Base-by-base conservation (phyloP, 768 basidiomycete species). In the Suillus tomentosus region DNA sequence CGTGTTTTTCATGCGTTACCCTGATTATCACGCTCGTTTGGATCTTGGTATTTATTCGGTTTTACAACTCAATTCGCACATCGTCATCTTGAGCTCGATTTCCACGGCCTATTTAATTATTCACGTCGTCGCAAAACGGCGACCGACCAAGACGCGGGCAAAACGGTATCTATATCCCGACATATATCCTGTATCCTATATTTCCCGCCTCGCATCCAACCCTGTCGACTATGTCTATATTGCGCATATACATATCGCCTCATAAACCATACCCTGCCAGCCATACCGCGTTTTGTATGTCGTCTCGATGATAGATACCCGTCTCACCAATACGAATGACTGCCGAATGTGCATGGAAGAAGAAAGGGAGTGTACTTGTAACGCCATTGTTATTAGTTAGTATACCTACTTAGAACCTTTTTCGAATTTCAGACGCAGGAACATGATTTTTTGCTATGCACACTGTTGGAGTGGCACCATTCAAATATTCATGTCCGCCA, bases 241-340 rank as follows among this genome's bases (percentile, higher is more conserved):
- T 74, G 68, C 68, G 58, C 68, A 73, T 74, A 69, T 64, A 67
- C 75, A 66, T 68, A 69, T 64, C 66, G 67, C 70, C 69, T 61
- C 64, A 34, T 36, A 51, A 56, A 53, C 58, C 64, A 64, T 63
- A 51, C 60, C 42, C 47, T 43, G 24, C 67, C 64, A 36, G 48
- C 65, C 65, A 63, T 69, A 67, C 71, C 39, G 56, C 39, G 56
- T 5, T 58, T 10, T 42, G 57, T 58, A 40, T 58, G 69, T 76
- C 65, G 71, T 74, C 65, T 71, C 65, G 73, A 73, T 74, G 74
- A 68, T 76, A 73, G 69, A 74, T 74, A 74, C 73, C 73, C 74
- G 13, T 58, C 37, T 61, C 51, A 43, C 65, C 22, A 60, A 74
- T 66, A 69, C 68, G 71, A 69, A 65, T 61, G 51, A 72, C n/a